These are phyloP conservation scores for Myriosclerotinia duriaeana DNA, from an alignment of 2,329 filamentous ascomycete genomes.

Conservation along the genomic window DNA sequence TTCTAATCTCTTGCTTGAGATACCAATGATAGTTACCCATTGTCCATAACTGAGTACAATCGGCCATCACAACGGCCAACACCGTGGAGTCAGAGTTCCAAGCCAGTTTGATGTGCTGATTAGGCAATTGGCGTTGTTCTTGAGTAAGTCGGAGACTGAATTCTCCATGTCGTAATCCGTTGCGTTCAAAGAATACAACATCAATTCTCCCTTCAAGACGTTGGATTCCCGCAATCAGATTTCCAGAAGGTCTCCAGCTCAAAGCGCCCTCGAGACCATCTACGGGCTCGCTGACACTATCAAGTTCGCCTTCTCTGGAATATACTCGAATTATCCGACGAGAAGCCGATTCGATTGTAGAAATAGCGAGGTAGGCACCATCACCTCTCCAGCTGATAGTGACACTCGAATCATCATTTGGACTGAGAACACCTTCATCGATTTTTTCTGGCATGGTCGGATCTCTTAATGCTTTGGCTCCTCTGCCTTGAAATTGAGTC, in stretches of 20 bases:
- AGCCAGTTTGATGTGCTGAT: conserved; percentile 62
- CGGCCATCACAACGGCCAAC: conserved; percentile 72
- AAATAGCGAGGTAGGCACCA: conserved; percentile 86
- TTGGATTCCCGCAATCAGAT: conserved; percentile 85
- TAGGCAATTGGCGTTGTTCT: conserved; percentile 55
- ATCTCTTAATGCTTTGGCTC: conserved; percentile 82
- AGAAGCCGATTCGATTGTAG: conserved; percentile 65
- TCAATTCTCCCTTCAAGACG: conserved; percentile 67
- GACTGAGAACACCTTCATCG: conserved; percentile 76
- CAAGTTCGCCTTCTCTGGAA: conserved; percentile 83
- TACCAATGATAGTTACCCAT: conserved; percentile 99
- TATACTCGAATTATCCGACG: conserved; percentile 86
- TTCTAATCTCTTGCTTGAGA: conserved; percentile 80
- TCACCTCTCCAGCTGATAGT: conserved; percentile 93
- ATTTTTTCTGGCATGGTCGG: conserved; percentile 92
- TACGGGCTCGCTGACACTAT: conserved; percentile 92
- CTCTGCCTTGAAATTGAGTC: conserved; percentile 93
- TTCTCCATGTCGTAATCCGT: conserved; percentile 93
- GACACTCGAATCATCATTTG: conserved; percentile 67
- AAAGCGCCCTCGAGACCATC: conserved; percentile 84
- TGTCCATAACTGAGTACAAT: conserved; percentile 89
- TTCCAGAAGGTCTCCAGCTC: conserved; percentile 89
- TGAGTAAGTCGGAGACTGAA: conserved; percentile 73
- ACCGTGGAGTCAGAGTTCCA: conserved; percentile 96
- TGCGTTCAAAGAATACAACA: conserved; percentile 93